Base-by-base conservation (phyloP, 148 eudicot species). In the Vaccinium vitisidaea region DNA sequence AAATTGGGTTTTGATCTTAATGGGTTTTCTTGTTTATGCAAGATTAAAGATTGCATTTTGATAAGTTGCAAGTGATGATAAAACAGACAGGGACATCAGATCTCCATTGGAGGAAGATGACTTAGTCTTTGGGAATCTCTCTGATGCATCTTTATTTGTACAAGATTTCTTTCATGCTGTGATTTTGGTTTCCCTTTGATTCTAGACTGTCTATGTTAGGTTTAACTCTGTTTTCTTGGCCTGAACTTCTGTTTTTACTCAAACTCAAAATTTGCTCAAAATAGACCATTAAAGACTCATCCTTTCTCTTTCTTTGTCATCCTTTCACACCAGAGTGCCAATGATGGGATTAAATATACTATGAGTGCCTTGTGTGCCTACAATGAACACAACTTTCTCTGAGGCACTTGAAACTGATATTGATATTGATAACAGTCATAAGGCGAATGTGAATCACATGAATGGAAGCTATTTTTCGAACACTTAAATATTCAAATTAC, bases 81-180 rank as follows among this genome's bases (percentile, higher is more conserved):
- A 85, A 79, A 84, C 48, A 84, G 88, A 81, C 88, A 84, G 88
- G 88, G 88, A 87, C 86, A 84, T 87, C 86, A 87, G 86, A 32
- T 75, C 84, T 75, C 86, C 48, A 63, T 46, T 8, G 71, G 84
- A 75, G 86, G 55, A 58, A 18, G 81, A 58, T 87, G 88, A 84
- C 85, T 86, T 79, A 16, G 86, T 84, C 88, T 82, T 80, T 87
- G 88, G 88, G 86, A 87, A 87, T 87, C 88, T 87, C 86, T 87
- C 80, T 87, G 88, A 87, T 87, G 86, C 88, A 84, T 32, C 25
- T 75, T 75, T 82, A 58, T 46, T 21, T 77, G 2, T 5, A 25
- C 27, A 5, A 23, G 19, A 52, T 50, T 56, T 18, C 3, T 16
- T 79, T 13, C 6, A 14, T 52, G 80, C 36, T 5, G 59, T 23